These are phyloP conservation scores for Laguncularia racemosa DNA, from an alignment of 345 rosid genomes.

Conservation along the genomic window DNA sequence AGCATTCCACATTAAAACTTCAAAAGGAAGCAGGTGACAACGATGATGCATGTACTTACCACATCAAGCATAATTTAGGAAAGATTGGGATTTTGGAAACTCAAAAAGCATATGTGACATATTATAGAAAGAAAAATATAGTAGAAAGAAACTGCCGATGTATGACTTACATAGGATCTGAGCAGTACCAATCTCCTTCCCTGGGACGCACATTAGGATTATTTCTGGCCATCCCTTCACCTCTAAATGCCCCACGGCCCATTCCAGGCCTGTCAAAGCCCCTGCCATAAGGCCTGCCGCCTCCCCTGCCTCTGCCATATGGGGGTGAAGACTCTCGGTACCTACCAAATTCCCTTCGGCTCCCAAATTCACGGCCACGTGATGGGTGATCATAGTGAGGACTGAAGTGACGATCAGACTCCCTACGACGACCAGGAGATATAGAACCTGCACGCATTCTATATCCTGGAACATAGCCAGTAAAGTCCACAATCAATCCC, in stretches of 20 bases:
- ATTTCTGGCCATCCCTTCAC: constrained; percentile 42
- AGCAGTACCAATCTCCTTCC: constrained; percentile 90
- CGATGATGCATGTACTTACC: too few species aligned
- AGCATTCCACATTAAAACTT: too few species aligned
- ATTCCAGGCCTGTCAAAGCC: constrained; percentile 57
- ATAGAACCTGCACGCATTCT: constrained; percentile 70
- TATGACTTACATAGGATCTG: constrained; percentile 51
- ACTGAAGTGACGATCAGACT: constrained; percentile 45
- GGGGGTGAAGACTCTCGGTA: constrained; percentile 63
- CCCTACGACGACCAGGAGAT: constrained; percentile 60
- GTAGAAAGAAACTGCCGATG: constrained; percentile 1
- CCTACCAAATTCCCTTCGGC: constrained; percentile 63
- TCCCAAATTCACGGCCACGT: constrained; percentile 43
- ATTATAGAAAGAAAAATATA: neutral
- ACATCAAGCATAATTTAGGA: too few species aligned
- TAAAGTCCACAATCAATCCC: constrained; percentile 25
- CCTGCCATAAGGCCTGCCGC: constrained; percentile 56
- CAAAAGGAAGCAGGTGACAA: too few species aligned
- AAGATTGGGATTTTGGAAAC: too few species aligned
- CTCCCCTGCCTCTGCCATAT: constrained; percentile 51
- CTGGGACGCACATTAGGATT: constrained; percentile 79
- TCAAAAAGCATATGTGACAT: neutral
- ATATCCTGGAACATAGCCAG: constrained; percentile 54
- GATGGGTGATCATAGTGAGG: constrained; percentile 50
- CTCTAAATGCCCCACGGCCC: constrained; percentile 47